These are phyloP conservation scores for Echium plantagineum DNA, from an alignment of 257 asterid species.

Conservation along the genomic window DNA sequence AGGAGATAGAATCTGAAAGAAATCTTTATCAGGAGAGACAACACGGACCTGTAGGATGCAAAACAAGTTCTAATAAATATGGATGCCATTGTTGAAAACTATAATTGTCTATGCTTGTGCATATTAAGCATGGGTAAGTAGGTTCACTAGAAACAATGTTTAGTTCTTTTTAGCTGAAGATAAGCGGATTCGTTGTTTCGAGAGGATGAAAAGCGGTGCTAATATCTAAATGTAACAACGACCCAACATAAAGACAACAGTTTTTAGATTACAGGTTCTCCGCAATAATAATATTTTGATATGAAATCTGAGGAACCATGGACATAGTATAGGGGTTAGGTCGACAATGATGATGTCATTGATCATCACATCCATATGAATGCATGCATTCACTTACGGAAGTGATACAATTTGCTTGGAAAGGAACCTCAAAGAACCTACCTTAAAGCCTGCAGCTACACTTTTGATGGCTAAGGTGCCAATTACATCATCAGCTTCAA, in stretches of 20 bases:
- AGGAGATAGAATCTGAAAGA: slow-evolving; percentile 91
- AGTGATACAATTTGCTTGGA: not conserved
- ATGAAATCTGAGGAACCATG: too few species aligned
- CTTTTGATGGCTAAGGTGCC: slow-evolving; percentile 92
- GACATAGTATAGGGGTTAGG: too few species aligned
- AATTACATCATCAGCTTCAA: slow-evolving; percentile 98
- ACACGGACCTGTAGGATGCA: slow-evolving; percentile 72
- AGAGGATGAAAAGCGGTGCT: too few species aligned
- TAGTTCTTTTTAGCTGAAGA: too few species aligned
- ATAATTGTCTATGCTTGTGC: not conserved
- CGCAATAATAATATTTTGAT: too few species aligned
- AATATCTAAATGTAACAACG: too few species aligned
- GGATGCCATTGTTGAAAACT: not conserved
- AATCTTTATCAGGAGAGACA: slow-evolving; percentile 97
- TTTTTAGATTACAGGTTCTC: too few species aligned
- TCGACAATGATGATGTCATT: too few species aligned
- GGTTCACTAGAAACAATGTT: too few species aligned
- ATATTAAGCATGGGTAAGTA: too few species aligned
- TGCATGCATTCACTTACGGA: not conserved
- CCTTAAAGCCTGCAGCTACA: slow-evolving; percentile 83
- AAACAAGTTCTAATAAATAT: slow-evolving; percentile 7
- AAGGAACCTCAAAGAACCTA: slow-evolving; percentile 4
- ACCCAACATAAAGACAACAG: not conserved
- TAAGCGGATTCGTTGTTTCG: too few species aligned
- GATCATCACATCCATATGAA: not conserved